These are phyloP conservation scores for Fistulinella prunicolor DNA, from an alignment of 768 basidiomycete species.

Conservation along the genomic window DNA sequence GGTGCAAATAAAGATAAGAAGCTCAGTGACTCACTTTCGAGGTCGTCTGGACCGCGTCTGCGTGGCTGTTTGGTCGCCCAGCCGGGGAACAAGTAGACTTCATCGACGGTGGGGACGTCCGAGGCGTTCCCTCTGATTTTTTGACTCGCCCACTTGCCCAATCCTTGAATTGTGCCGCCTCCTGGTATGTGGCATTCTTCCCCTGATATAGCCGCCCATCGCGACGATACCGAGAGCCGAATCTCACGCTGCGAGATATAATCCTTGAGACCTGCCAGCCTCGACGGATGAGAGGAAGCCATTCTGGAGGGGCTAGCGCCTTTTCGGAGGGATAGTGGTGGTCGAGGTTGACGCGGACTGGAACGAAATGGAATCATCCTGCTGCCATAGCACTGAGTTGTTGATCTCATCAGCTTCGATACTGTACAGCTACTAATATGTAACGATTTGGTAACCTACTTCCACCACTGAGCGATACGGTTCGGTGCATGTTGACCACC, in stretches of 20 bases:
- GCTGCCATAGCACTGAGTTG: background rate
- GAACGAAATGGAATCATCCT: slow-evolving; percentile 13
- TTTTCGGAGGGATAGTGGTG: background rate
- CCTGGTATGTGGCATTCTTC: slow-evolving; percentile 24
- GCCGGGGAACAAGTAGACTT: slow-evolving; percentile 69
- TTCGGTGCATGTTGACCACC: slow-evolving; percentile 12
- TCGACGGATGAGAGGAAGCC: slow-evolving; percentile 32
- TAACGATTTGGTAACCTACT: background rate
- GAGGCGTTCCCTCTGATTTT: slow-evolving; percentile 40
- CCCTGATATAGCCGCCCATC: slow-evolving; percentile 12
- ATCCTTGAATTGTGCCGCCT: slow-evolving; percentile 37
- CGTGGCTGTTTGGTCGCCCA: slow-evolving; percentile 66
- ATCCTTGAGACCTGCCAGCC: slow-evolving; percentile 41
- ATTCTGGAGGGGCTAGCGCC: slow-evolving; percentile 17
- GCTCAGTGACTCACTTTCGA: slow-evolving; percentile 23
- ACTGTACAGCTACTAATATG: too few relatives aligned
- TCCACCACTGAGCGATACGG: too few relatives aligned
- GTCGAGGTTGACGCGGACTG: slow-evolving; percentile 1
- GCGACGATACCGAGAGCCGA: slow-evolving; percentile 26
- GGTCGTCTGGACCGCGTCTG: slow-evolving; percentile 16
- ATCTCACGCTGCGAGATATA: slow-evolving; percentile 48
- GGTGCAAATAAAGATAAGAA: background rate
- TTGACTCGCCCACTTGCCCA: slow-evolving; percentile 64
- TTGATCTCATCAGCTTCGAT: too few relatives aligned
- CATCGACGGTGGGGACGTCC: slow-evolving; percentile 37